Evolutionary conservation across 2,329 filamentous ascomycete genomes (phyloP), one percentile per base, ranked within the genome.

Genomic region (Periconia digitata): DNA sequence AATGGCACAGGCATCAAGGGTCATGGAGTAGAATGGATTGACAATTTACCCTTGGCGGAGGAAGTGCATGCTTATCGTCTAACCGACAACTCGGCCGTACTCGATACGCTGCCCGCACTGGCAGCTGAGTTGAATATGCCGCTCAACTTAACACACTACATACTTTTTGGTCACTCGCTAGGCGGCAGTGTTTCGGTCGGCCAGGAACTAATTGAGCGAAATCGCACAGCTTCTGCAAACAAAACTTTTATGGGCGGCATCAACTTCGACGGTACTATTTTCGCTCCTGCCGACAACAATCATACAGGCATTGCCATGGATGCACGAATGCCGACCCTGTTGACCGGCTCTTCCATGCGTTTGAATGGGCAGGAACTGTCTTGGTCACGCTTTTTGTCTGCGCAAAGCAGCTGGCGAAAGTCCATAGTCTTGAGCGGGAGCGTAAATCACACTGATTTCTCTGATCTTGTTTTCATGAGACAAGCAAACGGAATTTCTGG

Each of bases 91-190:
- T 35, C 44, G 1, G 53, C 50, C 18, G 40, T 58, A 21, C 38
- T 56, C 2, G 46, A 51, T 17, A 44, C 44, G 4, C 40, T 58
- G 3, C 50, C 53, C 2, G 3, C 18, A 1, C 35, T 55, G 12
- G 20, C 47, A 6, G 38, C 44, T 12, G 6, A 47, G 10, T 20
- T 44, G 7, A 16, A 32, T 7, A 27, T 47, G 3, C 40, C 53
- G 7, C 42, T 59, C 17, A 54, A 60, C 36, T 8, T 46, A 1
- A 59, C 50, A 15, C 55, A 54, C 29, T 55, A 50, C 24, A 51
- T 49, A 2, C 40, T 51, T 27, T 47, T 58, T 36, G 55, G 55
- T 1, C 55, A 58, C 45, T 60, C 57, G 4, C 35, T 60, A 2
- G 55, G 55, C 18, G 55, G 53, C 20, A 46, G 43, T n/a, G 51